A percentile compares a stretch with the other conserved stretches of the same genome.
These are phyloP conservation scores for Fusarium austroafricanum DNA, from an alignment of 2,329 filamentous ascomycete species.

Conservation along the genomic window DNA sequence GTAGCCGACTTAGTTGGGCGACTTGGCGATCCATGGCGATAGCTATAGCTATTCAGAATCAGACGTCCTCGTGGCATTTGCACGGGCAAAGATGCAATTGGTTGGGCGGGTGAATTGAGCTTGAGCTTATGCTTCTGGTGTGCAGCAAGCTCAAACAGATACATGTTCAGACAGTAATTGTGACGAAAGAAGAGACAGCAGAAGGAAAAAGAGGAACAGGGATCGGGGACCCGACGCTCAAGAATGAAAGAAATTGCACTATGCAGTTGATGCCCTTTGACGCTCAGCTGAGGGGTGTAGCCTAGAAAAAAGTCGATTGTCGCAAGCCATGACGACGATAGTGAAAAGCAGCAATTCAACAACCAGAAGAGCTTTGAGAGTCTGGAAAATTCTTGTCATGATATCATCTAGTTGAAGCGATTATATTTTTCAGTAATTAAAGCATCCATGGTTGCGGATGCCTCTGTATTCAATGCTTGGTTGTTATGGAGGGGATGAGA, in stretches of 20 bases:
- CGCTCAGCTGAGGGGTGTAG: slow-evolving; percentile 43
- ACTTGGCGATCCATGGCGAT: slow-evolving; percentile 19
- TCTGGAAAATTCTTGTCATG: slow-evolving; percentile 38
- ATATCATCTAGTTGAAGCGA: neutral
- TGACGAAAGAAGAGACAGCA: slow-evolving; percentile 36
- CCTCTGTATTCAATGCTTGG: slow-evolving; percentile 10
- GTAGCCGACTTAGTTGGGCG: slow-evolving; percentile 23
- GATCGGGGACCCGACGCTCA: slow-evolving; percentile 27
- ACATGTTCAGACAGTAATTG: slow-evolving; percentile 16
- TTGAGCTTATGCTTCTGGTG: slow-evolving; percentile 9
- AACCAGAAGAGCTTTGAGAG: slow-evolving; percentile 31
- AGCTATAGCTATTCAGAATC: slow-evolving; percentile 1
- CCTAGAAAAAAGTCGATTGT: slow-evolving; percentile 32
- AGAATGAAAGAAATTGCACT: slow-evolving; percentile 47
- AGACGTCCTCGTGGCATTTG: slow-evolving; percentile 30
- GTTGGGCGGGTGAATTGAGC: slow-evolving; percentile 20
- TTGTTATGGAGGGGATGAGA: slow-evolving; percentile 53
- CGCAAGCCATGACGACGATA: slow-evolving; percentile 17
- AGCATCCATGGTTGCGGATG: slow-evolving; percentile 47
- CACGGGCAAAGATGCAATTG: slow-evolving; percentile 20
- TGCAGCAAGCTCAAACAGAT: slow-evolving; percentile 1
- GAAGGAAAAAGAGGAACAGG: slow-evolving; percentile 9
- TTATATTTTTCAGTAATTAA: slow-evolving; percentile 16
- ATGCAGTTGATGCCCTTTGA: slow-evolving; percentile 43
- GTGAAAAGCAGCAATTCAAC: slow-evolving; percentile 34